phyloP scores from a whole-genome alignment of 2,329 filamentous ascomycete species.

The Coccinonectria pachysandricola region DNA sequence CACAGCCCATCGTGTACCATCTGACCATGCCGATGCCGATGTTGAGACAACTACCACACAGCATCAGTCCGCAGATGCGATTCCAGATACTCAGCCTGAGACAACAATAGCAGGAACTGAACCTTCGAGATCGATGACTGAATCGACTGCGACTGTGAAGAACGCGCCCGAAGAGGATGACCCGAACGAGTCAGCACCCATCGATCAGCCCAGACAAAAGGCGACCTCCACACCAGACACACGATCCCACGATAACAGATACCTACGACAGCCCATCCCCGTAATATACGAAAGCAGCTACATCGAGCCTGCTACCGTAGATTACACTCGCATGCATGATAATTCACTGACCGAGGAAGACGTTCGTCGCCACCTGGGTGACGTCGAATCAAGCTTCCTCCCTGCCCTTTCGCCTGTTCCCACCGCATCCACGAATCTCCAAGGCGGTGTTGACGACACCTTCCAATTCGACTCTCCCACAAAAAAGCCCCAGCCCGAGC shows the following conservation, averaged over 20 bases:
- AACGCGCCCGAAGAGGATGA: too few relatives aligned
- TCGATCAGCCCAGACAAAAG: too few relatives aligned
- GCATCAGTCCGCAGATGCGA: too few relatives aligned
- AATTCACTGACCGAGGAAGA: slow-evolving; percentile 44
- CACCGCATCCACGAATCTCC: slow-evolving; percentile 28
- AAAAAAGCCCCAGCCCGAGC: slow-evolving; percentile 21
- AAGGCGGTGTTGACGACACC: slow-evolving; percentile 40
- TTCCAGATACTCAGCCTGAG: too few relatives aligned
- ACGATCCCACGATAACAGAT: slow-evolving; percentile 7
- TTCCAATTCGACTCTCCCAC: slow-evolving; percentile 44
- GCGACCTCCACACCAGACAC: slow-evolving; percentile 6
- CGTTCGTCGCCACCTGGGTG: slow-evolving; percentile 46
- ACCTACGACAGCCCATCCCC: slow-evolving; percentile 10
- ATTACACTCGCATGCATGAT: slow-evolving; percentile 23
- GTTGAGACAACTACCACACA: slow-evolving; percentile 12
- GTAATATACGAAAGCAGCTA: slow-evolving; percentile 29
- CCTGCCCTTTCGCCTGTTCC: slow-evolving; percentile 47
- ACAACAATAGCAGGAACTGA: too few relatives aligned
- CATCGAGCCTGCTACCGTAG: slow-evolving; percentile 29
- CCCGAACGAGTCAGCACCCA: too few relatives aligned
- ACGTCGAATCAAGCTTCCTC: slow-evolving; percentile 57
- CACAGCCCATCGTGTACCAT: slow-evolving; percentile 17
- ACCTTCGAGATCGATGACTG: too few relatives aligned
- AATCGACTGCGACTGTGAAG: too few relatives aligned
- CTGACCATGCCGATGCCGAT: slow-evolving; percentile 6